Evolutionary conservation across 2,329 filamentous ascomycete genomes (phyloP), one percentile per base, ranked within the genome.

Genomic region (Madurella mycetomatis): DNA sequence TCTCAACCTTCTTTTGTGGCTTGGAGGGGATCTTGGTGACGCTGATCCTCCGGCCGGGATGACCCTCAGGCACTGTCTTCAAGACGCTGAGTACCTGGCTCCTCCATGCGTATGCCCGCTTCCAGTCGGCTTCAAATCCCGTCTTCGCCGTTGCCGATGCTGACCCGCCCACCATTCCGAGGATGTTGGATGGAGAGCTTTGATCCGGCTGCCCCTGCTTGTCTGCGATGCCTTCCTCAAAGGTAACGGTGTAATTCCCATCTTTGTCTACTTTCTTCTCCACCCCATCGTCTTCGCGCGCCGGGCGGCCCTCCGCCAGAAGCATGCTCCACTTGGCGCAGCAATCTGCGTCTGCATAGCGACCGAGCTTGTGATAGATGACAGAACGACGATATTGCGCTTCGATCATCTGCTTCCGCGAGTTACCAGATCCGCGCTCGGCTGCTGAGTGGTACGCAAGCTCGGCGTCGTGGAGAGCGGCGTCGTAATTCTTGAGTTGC

Each of bases 321-420:
- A 69, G 65, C 68, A 76, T 74, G 32, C 77, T 72, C 76, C 83
- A 85, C 16, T 76, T 74, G 17, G 92, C 83, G 59, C 92, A 82
- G 61, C 84, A 81, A 55, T 85, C 80, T 0, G 91, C 86, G 70
- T 96, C 87, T 3, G 86, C 90, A 63, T 84, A 90, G 50, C 82
- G 79, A 34, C 81, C 82, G 41, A 91, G 74, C 47, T 85, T 82
- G 69, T 84, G 88, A 25, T 92, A 77, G 11, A 87, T 81, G 12
- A 95, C 82, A 5, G 83, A 88, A 39, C 92, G 83, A 62, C 92
- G 84, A 64, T 94, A 83, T 65, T 96, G 90, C 1, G 89, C 86
- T n/a, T 90, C 82, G 44, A 85, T 78, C 69, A 96, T 90, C 31
- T 87, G 79, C 60, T 90, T 83, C 48, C 88, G 83, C 9, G 62